These are phyloP conservation scores for Phialophora chinensis DNA, from an alignment of 2,329 filamentous ascomycete species.

Conservation along the genomic window DNA sequence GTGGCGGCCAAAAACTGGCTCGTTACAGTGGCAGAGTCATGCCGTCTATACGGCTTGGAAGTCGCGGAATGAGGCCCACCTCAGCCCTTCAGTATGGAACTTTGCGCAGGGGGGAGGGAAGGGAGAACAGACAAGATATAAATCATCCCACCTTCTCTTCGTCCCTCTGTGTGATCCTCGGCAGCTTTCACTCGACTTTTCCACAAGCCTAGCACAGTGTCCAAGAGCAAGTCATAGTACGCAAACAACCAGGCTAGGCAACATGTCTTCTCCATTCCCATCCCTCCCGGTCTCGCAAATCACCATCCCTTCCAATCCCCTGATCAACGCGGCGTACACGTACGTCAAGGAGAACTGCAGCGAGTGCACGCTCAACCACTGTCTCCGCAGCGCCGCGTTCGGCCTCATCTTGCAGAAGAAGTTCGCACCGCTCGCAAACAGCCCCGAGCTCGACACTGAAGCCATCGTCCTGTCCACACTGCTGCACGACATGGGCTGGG, in stretches of 20 bases:
- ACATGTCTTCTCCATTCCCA: conserved; percentile 29
- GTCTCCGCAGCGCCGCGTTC: conserved; percentile 40
- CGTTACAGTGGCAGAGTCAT: neutral
- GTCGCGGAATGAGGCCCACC: neutral
- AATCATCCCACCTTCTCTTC: neutral
- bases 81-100: neutral
- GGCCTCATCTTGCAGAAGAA: conserved; percentile 48
- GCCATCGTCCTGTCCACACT: conserved; percentile 27
- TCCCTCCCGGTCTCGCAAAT: conserved; percentile 50
- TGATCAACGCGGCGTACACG: conserved; percentile 26
- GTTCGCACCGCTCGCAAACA: conserved; percentile 21
- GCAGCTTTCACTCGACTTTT: neutral
- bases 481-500: conserved; percentile 48
- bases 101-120: neutral
- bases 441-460: conserved; percentile 40
- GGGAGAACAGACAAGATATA: neutral
- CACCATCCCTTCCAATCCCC: conserved; percentile 39
- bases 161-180: neutral
- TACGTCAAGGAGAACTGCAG: conserved; percentile 30
- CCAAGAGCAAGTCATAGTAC: neutral
- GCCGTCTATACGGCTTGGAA: neutral
- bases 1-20: no score
- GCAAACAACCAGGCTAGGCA: neutral
- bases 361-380: conserved; percentile 31
- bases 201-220: neutral